Conservation (phyloP, 2,329 filamentous ascomycete species). For the Fusarium sp. region DNA sequence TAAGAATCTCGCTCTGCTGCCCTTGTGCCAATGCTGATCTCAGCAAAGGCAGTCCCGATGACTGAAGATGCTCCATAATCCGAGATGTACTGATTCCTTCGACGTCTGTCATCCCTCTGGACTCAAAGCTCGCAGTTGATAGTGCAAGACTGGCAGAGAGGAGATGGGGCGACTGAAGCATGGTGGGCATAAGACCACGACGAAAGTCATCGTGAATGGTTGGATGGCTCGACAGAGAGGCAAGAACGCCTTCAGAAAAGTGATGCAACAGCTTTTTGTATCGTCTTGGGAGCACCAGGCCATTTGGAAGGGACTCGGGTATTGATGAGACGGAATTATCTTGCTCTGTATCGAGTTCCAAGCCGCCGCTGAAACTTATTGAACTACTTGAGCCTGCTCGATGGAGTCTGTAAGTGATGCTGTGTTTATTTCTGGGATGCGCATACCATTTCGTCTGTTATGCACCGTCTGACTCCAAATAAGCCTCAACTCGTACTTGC, state of each 20-base stretch:
- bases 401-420: rapidly evolving
- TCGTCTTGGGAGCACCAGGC: constrained; percentile 24
- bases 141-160: constrained; percentile 42
- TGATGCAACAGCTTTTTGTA: constrained; percentile 39
- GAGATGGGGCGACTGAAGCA: constrained; percentile 41
- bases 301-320: constrained; percentile 38
- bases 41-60: constrained; percentile 37
- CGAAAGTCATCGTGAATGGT: constrained; percentile 42
- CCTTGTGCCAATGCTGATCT: constrained; percentile 32
- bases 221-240: constrained; percentile 41
- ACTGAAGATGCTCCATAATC: constrained; percentile 39
- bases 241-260: constrained; percentile 40
- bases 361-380: not conserved
- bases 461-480: constrained; percentile 34
- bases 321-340: not conserved
- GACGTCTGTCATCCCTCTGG: constrained; percentile 32
- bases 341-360: not conserved
- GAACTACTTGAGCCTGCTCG: not conserved
- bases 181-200: constrained; percentile 36
- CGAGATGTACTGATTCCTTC: constrained; percentile 34
- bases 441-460: not conserved
- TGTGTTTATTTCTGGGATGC: rapidly evolving
- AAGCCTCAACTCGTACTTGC: constrained; percentile 38
- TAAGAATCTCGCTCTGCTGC: constrained; percentile 35
- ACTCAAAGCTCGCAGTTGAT: constrained; percentile 40